These are phyloP conservation scores for Trypanosomatidae sp. DNA, from an alignment of 208 protist genomes.

Conservation along the genomic window DNA sequence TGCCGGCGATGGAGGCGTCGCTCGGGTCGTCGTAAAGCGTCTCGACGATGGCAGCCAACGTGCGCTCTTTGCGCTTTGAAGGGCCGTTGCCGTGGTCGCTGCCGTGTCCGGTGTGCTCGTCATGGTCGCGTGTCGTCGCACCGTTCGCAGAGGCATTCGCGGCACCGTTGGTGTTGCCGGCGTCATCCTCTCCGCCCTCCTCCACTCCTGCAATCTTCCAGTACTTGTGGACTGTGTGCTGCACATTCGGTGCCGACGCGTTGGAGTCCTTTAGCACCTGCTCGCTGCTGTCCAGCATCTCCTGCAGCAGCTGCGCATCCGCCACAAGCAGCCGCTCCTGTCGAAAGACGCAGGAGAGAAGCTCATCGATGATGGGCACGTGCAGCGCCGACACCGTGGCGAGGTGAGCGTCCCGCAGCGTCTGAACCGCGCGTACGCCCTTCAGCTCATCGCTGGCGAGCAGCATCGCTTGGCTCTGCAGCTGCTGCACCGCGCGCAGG, in stretches of 20 bases:
- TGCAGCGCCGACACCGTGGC: slow-evolving; percentile 54
- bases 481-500: slow-evolving; percentile 54
- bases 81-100: not conserved
- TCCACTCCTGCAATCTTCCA: slow-evolving; percentile 23
- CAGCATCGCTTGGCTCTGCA: slow-evolving; percentile 39
- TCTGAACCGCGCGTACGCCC: slow-evolving; percentile 52
- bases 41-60: slow-evolving; percentile 42
- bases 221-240: slow-evolving; percentile 43
- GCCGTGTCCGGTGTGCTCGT: not conserved
- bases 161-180: too few species aligned
- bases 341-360: slow-evolving; percentile 80
- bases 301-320: slow-evolving; percentile 53
- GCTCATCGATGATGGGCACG: slow-evolving; percentile 61
- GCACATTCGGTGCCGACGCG: slow-evolving; percentile 31
- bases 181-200: not conserved
- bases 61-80: slow-evolving; percentile 14
- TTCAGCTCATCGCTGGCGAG: slow-evolving; percentile 46
- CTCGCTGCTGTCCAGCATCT: slow-evolving; percentile 49
- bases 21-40: slow-evolving; percentile 58
- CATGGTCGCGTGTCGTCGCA: too few species aligned
- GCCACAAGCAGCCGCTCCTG: slow-evolving; percentile 60
- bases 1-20: slow-evolving; percentile 37
- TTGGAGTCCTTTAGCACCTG: slow-evolving; percentile 16
- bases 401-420: slow-evolving; percentile 58
- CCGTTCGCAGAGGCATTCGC: too few species aligned